phyloP scores from a whole-genome alignment of 345 rosid genomes.

The Camelina neglecta region DNA sequence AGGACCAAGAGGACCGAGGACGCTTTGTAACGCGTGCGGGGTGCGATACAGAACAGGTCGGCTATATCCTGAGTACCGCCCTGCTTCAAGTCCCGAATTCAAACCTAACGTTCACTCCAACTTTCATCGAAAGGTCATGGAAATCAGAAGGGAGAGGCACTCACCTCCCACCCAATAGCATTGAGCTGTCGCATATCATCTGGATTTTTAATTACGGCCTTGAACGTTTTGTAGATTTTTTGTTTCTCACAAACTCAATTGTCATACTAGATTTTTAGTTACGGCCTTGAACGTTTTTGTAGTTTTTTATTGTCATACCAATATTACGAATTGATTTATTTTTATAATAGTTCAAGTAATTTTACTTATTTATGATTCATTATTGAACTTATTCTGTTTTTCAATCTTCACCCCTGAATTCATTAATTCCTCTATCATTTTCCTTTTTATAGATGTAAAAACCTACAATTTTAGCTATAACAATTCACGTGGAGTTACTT shows the following conservation, averaged over 20 bases:
- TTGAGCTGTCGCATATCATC: too few species aligned
- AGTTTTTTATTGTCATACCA: too few species aligned
- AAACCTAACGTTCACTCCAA: constrained; percentile 28
- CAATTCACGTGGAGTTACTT: neutral
- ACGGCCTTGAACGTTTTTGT: too few species aligned
- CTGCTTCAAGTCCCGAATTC: constrained; percentile 31
- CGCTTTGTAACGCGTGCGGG: constrained; percentile 38
- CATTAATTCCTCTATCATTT: neutral
- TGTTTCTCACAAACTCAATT: too few species aligned
- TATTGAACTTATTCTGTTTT: neutral
- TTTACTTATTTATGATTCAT: neutral
- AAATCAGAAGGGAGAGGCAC: constrained; percentile 25
- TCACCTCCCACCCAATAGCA: neutral
- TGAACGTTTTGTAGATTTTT: too few species aligned
- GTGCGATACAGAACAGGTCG: constrained; percentile 27
- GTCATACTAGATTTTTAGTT: too few species aligned
- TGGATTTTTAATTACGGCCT: too few species aligned
- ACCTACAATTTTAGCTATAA: neutral
- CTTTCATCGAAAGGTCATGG: constrained; percentile 35
- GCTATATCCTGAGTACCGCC: constrained; percentile 33
- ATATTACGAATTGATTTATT: too few species aligned
- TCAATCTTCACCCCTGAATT: neutral
- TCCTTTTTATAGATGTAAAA: neutral
- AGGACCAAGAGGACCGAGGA: constrained; percentile 22
- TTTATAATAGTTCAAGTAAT: too few species aligned